These are phyloP conservation scores for Marasmius sp. DNA, from an alignment of 1,284 basidiomycete genomes.

Conservation along the genomic window DNA sequence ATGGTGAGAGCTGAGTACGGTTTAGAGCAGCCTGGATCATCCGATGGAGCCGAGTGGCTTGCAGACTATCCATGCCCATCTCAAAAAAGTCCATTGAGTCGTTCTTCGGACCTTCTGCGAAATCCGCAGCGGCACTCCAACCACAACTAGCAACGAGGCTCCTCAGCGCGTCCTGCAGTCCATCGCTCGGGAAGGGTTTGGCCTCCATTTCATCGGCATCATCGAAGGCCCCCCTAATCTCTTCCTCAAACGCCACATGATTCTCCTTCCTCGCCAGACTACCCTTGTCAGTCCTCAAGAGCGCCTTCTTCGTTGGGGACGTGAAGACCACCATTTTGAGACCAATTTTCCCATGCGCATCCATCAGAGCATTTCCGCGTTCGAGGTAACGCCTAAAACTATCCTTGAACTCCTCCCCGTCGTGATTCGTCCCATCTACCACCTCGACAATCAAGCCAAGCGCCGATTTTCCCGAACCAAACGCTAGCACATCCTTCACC, in stretches of 20 bases:
- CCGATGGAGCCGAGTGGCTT: slow-evolving; percentile 31
- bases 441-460: slow-evolving; percentile 37
- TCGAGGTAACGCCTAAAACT: slow-evolving; percentile 27
- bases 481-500: slow-evolving; percentile 34
- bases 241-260: slow-evolving; percentile 26
- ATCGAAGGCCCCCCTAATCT: slow-evolving; percentile 30
- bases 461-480: slow-evolving; percentile 31
- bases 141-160: slow-evolving; percentile 13
- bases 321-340: slow-evolving; percentile 10
- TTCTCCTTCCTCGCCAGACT: slow-evolving; percentile 17
- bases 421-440: slow-evolving; percentile 10
- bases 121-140: slow-evolving; percentile 9
- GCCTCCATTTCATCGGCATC: slow-evolving; percentile 17
- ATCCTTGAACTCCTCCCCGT: slow-evolving; percentile 11
- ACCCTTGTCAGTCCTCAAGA: slow-evolving; percentile 11
- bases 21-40: slow-evolving; percentile 26
- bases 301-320: slow-evolving; percentile 2
- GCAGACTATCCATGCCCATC: slow-evolving; percentile 36
- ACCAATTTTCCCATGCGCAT: slow-evolving; percentile 23
- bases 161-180: slow-evolving; percentile 18
- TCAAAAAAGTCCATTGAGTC: slow-evolving; percentile 35
- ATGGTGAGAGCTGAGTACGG: slow-evolving; percentile 20
- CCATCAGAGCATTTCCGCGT: slow-evolving; percentile 31
- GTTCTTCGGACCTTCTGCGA: slow-evolving; percentile 6
- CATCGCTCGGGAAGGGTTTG: slow-evolving; percentile 17